Evolutionary conservation across 257 asterid genomes (phyloP).

Genomic region (Ilex aquifolium): DNA sequence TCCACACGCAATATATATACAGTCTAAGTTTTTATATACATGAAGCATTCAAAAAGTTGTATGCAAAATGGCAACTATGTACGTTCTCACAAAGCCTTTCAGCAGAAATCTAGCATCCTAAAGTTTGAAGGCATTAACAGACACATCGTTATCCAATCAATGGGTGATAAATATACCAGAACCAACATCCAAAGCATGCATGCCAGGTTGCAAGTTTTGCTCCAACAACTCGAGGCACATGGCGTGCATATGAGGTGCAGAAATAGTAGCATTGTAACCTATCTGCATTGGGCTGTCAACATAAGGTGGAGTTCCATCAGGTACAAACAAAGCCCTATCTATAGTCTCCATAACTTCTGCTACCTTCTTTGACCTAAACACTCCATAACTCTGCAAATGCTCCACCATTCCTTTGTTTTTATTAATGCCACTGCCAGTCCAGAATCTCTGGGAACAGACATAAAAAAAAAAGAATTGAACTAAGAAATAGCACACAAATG

Average conservation of each 20-base stretch:
- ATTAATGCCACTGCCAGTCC: conserved; percentile 42
- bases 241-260: conserved; percentile 99
- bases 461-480: conserved; percentile 33
- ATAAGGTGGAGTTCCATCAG: conserved; percentile 68
- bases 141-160: too few species aligned
- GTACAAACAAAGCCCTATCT: conserved; percentile 88
- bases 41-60: too few species aligned
- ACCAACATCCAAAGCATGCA: conserved; percentile 87
- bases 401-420: conserved; percentile 63
- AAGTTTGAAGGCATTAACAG: too few species aligned
- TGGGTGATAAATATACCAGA: conserved; percentile 41
- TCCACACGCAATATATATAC: too few species aligned
- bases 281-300: conserved; percentile 74
- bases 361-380: conserved; percentile 50
- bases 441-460: conserved; percentile 53
- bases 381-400: conserved; percentile 49
- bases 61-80: too few species aligned
- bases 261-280: conserved; percentile 87
- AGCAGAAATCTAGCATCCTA: too few species aligned
- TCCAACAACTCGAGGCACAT: conserved; percentile 88
- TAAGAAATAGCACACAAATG: conserved; percentile 29
- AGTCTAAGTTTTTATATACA: too few species aligned
- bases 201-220: conserved; percentile 81
- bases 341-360: conserved; percentile 75
- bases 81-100: too few species aligned